Percentiles rank a stretch among this genome's conserved stretches.
Evolutionary conservation across 108 stramenopile species (phyloP).

Genomic region (Cyclotella baltica): DNA sequence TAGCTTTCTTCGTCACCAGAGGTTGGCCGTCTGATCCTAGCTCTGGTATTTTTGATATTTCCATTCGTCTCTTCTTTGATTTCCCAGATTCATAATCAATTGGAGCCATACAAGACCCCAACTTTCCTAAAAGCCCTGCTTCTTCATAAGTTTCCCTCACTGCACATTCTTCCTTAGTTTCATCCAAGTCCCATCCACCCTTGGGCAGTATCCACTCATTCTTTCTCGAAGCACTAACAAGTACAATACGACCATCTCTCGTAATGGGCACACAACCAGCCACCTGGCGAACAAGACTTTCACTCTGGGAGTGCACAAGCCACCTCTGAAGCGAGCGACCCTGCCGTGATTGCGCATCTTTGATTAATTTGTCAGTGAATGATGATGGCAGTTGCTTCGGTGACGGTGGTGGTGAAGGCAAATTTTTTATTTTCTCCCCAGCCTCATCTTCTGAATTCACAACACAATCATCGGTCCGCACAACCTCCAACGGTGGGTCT

Average conservation of each 20-base stretch:
- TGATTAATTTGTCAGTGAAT: conserved; percentile 66
- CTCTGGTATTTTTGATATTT: conserved; percentile 5
- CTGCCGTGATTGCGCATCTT: conserved; percentile 64
- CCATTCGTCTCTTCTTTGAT: conserved; percentile 68
- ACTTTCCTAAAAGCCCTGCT: conserved; percentile 79
- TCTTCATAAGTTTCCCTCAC: conserved; percentile 93
- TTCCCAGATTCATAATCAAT: conserved; percentile 88
- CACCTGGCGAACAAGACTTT: conserved; percentile 61
- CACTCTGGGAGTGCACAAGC: conserved; percentile 55
- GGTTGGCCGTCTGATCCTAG: not conserved
- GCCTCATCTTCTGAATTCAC: conserved; percentile 33
- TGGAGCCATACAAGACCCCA: conserved; percentile 72
- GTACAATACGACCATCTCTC: conserved; percentile 74
- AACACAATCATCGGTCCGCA: conserved; percentile 12
- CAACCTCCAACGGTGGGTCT: conserved; percentile 38
- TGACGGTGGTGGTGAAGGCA: not conserved
- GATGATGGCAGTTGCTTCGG: conserved; percentile 12
- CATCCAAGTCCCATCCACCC: conserved; percentile 96
- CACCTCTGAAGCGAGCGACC: conserved; percentile 79
- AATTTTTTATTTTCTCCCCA: not conserved
- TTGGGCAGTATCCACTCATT: conserved; percentile 95
- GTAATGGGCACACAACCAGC: conserved; percentile 83
- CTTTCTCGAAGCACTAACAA: conserved; percentile 80
- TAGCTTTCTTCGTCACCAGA: not conserved
- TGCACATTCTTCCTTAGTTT: conserved; percentile 88